These are phyloP conservation scores for Chaetothyriales sp. DNA, from an alignment of 2,329 filamentous ascomycete genomes.

Conservation along the genomic window DNA sequence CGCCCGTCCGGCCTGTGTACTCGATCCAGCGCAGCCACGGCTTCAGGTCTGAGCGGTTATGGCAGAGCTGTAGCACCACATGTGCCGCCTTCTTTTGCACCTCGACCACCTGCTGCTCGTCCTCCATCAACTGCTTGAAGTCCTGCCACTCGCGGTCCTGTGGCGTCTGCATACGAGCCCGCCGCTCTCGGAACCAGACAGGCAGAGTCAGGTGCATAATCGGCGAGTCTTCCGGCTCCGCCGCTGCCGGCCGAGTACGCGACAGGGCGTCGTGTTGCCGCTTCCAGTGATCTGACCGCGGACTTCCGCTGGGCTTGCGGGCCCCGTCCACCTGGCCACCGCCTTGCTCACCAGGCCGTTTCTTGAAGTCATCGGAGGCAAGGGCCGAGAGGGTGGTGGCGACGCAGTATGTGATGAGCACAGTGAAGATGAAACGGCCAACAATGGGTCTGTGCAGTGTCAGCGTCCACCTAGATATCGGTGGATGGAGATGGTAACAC, in stretches of 20 bases:
- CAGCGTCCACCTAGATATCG: neutral
- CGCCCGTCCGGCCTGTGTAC: conserved; percentile 1
- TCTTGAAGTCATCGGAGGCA: neutral
- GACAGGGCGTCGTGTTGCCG: neutral
- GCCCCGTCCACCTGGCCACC: neutral
- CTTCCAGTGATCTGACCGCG: neutral
- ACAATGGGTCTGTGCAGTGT: conserved; percentile 5
- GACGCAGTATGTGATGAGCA: conserved; percentile 10
- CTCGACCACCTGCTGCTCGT: conserved; percentile 8
- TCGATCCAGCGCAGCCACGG: conserved; percentile 1
- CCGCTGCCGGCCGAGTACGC: neutral
- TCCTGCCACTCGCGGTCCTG: conserved; percentile 14
- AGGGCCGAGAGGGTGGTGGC: neutral
- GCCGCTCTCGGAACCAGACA: conserved; percentile 12
- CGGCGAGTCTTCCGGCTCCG: neutral
- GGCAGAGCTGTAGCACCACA: neutral
- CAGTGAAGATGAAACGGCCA: conserved; percentile 11
- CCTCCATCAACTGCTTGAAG: conserved; percentile 9
- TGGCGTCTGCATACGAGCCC: conserved; percentile 3
- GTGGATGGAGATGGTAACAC: neutral
- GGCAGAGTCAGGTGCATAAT: conserved; percentile 10
- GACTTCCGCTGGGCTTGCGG: neutral
- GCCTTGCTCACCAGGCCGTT: neutral
- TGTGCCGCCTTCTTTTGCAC: neutral
- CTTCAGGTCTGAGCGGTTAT: neutral